phyloP scores from a whole-genome alignment of 108 stramenopile species.

The Fragilaria crotonensis region DNA sequence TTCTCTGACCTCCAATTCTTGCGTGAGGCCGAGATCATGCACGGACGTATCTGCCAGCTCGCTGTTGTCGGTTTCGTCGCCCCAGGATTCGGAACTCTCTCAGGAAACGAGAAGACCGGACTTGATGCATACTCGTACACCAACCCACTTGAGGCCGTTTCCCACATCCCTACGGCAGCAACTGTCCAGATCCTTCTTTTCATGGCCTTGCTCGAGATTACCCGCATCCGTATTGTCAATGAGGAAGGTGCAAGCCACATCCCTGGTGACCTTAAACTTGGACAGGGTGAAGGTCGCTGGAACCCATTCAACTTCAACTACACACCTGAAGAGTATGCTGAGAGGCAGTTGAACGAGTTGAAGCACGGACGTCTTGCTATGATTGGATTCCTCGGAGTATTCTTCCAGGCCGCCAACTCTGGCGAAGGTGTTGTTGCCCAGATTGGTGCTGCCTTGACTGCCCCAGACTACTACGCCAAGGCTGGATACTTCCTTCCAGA shows the following conservation, averaged over 20 bases:
- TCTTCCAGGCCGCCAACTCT: constrained; percentile 71
- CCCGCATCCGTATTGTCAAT: constrained; percentile 78
- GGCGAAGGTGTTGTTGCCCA: constrained; percentile 77
- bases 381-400: constrained; percentile 88
- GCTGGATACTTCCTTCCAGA: constrained; percentile 91
- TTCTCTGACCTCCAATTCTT: constrained; percentile 67
- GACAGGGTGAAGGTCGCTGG: constrained; percentile 84
- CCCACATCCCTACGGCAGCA: constrained; percentile 73
- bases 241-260: constrained; percentile 62
- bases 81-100: constrained; percentile 92
- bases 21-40: constrained; percentile 94
- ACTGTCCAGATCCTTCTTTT: constrained; percentile 81
- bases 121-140: constrained; percentile 84
- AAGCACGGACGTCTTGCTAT: constrained; percentile 98
- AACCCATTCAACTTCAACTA: constrained; percentile 95
- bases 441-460: constrained; percentile 73
- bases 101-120: constrained; percentile 89
- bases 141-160: constrained; percentile 88
- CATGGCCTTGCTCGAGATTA: constrained; percentile 80
- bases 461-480: constrained; percentile 72
- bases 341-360: constrained; percentile 93
- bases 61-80: constrained; percentile 94
- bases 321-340: constrained; percentile 89
- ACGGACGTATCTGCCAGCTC: constrained; percentile 96
- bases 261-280: constrained; percentile 84